These are phyloP conservation scores for Rhizopogon rudus DNA, from an alignment of 768 basidiomycete species.

Conservation along the genomic window DNA sequence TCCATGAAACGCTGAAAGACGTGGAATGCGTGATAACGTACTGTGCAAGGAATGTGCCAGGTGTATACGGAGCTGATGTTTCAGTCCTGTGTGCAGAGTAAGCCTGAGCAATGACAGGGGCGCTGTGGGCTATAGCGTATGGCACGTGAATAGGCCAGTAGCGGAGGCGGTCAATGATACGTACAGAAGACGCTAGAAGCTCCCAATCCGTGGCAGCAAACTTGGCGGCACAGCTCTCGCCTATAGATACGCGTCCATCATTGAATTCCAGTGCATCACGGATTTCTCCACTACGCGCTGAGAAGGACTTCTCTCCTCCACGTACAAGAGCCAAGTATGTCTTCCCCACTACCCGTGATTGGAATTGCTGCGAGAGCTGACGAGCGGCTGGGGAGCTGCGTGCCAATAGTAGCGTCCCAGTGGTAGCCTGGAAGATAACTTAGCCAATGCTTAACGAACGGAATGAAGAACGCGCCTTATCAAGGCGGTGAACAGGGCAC, in stretches of 20 bases:
- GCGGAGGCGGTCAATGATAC: slow-evolving; percentile 16
- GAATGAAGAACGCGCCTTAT: slow-evolving; percentile 41
- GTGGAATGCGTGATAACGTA: slow-evolving; percentile 17
- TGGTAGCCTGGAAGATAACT: slow-evolving; percentile 43
- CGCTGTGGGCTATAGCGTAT: slow-evolving; percentile 27
- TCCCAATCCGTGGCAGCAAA: slow-evolving; percentile 48
- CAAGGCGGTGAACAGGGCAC: slow-evolving; percentile 57
- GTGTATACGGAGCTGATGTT: slow-evolving; percentile 71
- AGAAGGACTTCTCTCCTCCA: slow-evolving; percentile 44
- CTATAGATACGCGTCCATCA: slow-evolving; percentile 41
- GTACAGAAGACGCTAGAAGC: slow-evolving; percentile 51
- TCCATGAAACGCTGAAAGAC: neutral
- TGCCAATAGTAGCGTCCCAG: slow-evolving; percentile 57
- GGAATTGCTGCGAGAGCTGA: slow-evolving; percentile 54
- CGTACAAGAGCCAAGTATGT: slow-evolving; percentile 62
- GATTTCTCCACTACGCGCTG: slow-evolving; percentile 36
- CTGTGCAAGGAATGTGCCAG: slow-evolving; percentile 46
- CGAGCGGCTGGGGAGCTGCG: slow-evolving; percentile 37
- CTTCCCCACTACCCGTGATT: slow-evolving; percentile 42
- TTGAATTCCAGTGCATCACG: slow-evolving; percentile 32
- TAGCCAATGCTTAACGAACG: neutral
- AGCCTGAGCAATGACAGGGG: slow-evolving; percentile 57
- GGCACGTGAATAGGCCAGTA: slow-evolving; percentile 13
- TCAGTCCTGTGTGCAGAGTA: slow-evolving; percentile 54
- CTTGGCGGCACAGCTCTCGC: slow-evolving; percentile 24